These are phyloP conservation scores for Trichoderma sp. DNA, from an alignment of 2,329 filamentous ascomycete genomes.

Conservation along the genomic window DNA sequence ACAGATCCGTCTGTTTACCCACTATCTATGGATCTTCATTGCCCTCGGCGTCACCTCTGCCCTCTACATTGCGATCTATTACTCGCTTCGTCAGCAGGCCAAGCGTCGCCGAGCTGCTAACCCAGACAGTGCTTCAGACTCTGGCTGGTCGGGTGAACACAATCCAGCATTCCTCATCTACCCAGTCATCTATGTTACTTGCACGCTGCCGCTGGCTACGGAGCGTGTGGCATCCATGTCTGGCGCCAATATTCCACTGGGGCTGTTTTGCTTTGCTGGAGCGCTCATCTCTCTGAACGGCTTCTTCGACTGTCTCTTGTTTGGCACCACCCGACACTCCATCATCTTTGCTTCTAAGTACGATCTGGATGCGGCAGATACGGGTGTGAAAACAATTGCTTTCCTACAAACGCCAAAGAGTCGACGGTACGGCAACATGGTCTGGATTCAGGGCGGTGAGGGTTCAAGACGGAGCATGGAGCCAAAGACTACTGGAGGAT, in stretches of 20 bases:
- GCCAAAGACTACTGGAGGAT: conserved; percentile 24
- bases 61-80: conserved; percentile 42
- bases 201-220: conserved; percentile 62
- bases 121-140: conserved; percentile 19
- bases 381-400: conserved; percentile 50
- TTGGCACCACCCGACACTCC: conserved; percentile 49
- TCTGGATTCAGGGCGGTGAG: conserved; percentile 35
- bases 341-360: conserved; percentile 47
- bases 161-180: conserved; percentile 62
- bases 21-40: conserved; percentile 63
- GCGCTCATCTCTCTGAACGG: conserved; percentile 56
- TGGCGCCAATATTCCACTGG: conserved; percentile 46
- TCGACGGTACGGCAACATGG: conserved; percentile 42
- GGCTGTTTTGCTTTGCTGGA: conserved; percentile 58
- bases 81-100: conserved; percentile 35
- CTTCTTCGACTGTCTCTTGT: conserved; percentile 53
- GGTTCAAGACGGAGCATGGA: neutral
- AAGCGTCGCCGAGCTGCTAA: conserved; percentile 11
- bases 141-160: conserved; percentile 27
- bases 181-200: conserved; percentile 65
- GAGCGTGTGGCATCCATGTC: conserved; percentile 63
- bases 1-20: conserved; percentile 54
- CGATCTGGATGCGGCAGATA: conserved; percentile 41
- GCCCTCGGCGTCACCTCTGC: conserved; percentile 36
- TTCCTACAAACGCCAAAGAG: conserved; percentile 44